phyloP scores from a whole-genome alignment of 179 eudicot species.

The Camellia oleifera region DNA sequence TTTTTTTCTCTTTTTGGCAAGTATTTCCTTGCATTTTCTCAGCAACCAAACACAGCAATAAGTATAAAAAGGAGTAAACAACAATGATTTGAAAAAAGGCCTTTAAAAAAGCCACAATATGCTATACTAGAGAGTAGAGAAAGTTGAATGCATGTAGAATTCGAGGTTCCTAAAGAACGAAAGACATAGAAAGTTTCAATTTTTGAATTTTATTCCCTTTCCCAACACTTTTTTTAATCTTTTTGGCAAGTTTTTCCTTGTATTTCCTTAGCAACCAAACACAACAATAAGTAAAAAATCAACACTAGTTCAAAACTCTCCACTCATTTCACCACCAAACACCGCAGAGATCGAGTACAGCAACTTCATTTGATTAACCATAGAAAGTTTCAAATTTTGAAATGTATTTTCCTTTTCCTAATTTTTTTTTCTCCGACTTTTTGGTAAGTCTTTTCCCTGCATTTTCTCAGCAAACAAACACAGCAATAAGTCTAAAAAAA shows the following conservation, averaged over 20 bases:
- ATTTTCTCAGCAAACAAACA: slow-evolving; percentile 11
- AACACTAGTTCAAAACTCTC: slow-evolving; percentile 1
- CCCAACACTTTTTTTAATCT: too few relatives aligned
- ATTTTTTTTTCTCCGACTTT: background rate
- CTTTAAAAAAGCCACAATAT: too few relatives aligned
- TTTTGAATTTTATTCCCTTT: background rate
- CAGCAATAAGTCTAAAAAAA: background rate
- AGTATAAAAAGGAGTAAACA: too few relatives aligned
- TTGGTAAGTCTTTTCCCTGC: background rate
- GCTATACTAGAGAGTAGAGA: too few relatives aligned
- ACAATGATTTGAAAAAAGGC: too few relatives aligned
- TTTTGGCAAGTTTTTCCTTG: background rate
- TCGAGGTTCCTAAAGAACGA: too few relatives aligned
- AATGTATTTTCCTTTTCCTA: background rate
- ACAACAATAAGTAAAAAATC: too few relatives aligned
- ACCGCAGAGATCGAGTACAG: background rate
- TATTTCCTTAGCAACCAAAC: slow-evolving; percentile 12
- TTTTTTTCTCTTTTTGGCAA: background rate
- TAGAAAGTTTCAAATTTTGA: too few relatives aligned
- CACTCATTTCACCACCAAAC: too few relatives aligned
- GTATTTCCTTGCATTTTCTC: slow-evolving; percentile 3
- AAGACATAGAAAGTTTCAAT: too few relatives aligned
- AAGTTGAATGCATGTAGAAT: too few relatives aligned
- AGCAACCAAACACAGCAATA: slow-evolving; percentile 4
- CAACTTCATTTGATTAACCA: background rate